Percentiles rank a stretch among this genome's conserved stretches.
Conservation (phyloP, 163 green algal species). For the Scenedesmus sp. region DNA sequence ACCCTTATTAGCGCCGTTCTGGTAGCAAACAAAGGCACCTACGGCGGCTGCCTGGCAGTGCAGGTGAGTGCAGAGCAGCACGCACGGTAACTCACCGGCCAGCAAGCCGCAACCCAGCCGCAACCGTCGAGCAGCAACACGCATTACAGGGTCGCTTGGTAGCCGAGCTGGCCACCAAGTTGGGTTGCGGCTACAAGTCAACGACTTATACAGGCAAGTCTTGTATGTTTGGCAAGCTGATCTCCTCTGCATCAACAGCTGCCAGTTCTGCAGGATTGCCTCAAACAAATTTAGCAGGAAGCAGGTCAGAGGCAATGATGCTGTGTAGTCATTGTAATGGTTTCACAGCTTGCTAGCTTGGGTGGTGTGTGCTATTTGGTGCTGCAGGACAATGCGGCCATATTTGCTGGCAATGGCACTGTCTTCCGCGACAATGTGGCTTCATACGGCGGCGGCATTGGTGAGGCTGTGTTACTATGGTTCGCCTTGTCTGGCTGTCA, state of each 20-base stretch:
- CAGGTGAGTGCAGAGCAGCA: not conserved
- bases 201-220: not conserved
- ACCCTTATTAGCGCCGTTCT: not conserved
- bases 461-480: not conserved
- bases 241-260: no score
- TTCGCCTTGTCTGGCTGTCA: not conserved
- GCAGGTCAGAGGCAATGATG: no score
- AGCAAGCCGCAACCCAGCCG: no score
- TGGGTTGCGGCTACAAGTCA: not conserved
- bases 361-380: not conserved
- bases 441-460: conserved; percentile 7
- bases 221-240: not conserved
- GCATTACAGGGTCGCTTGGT: no score
- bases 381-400: conserved; percentile 21
- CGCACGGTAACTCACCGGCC: no score
- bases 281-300: no score
- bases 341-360: no score
- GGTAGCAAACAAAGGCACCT: not conserved
- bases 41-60: not conserved
- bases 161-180: no score
- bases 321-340: no score
- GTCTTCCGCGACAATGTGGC: not conserved
- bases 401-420: not conserved
- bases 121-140: no score
- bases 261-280: not conserved